Conservation (phyloP, 73 alveolate genomes). For the Tetrahymena malaccensis region DNA sequence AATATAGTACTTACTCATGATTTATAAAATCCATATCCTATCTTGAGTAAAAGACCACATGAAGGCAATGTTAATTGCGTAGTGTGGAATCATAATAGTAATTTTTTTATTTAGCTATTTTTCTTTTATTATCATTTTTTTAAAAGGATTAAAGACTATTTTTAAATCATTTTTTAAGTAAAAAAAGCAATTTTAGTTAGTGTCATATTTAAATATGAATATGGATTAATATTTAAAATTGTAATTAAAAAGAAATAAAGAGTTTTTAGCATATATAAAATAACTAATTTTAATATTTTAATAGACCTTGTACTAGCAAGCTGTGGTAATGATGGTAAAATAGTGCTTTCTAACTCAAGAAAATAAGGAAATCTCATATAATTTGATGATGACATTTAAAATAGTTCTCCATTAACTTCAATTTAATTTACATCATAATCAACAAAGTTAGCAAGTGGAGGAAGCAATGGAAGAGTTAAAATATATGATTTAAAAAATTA, state of each 20-base stretch:
- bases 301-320: constrained; percentile 40
- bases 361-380: background rate
- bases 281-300: background rate
- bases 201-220: no score
- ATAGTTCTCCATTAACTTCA: constrained; percentile 48
- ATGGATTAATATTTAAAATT: no score
- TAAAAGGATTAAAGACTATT: no score
- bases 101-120: background rate
- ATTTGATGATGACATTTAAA: background rate
- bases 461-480: constrained; percentile 76
- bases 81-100: constrained; percentile 41
- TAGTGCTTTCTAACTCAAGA: constrained; percentile 29
- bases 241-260: background rate
- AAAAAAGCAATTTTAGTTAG: no score
- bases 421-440: constrained; percentile 37
- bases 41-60: constrained; percentile 7
- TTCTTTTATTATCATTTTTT: no score
- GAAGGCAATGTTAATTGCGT: constrained; percentile 43
- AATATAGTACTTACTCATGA: constrained; percentile 46
- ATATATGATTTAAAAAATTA: constrained; percentile 72
- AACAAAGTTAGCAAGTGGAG: constrained; percentile 62
- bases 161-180: no score
- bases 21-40: background rate
- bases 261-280: no score
- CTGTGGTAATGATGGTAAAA: constrained; percentile 62